Conservation (phyloP, 805 yeast genomes). For the Candida chilensis region DNA sequence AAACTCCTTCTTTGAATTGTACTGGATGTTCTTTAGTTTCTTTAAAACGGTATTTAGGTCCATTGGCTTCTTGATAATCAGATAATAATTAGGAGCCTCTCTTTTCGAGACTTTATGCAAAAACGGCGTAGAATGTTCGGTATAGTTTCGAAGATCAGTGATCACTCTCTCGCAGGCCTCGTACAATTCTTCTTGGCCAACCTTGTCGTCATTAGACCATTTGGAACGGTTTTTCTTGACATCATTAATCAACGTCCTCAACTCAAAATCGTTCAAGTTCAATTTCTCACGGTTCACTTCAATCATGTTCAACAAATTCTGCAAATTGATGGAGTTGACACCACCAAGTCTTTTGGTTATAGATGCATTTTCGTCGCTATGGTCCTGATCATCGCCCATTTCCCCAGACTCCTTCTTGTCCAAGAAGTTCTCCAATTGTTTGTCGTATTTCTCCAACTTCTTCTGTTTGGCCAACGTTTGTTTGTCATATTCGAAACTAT, state of each 20-base stretch:
- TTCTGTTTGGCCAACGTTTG: constrained; percentile 71
- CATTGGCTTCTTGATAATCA: constrained; percentile 89
- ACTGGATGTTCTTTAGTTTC: constrained; percentile 75
- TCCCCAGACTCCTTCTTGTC: constrained; percentile 6
- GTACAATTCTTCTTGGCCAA: constrained; percentile 96
- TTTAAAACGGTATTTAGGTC: constrained; percentile 91
- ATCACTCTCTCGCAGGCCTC: constrained; percentile 97
- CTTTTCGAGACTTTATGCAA: constrained; percentile 93
- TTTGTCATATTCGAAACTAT: constrained; percentile 65
- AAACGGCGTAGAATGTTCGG: constrained; percentile 96
- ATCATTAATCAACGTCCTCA: constrained; percentile 79
- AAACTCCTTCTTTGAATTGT: constrained; percentile 77
- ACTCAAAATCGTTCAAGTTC: constrained; percentile 69
- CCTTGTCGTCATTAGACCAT: constrained; percentile 93
- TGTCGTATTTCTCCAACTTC: constrained; percentile 73
- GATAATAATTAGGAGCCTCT: constrained; percentile 95
- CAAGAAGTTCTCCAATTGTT: constrained; percentile 41
- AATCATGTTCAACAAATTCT: constrained; percentile 71
- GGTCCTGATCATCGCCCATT: constrained; percentile 5
- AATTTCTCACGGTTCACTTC: constrained; percentile 74
- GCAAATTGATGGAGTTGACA: constrained; percentile 64
- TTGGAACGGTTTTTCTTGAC: constrained; percentile 92
- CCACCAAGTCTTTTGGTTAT: constrained; percentile 45
- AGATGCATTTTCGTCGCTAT: constrained; percentile 5
- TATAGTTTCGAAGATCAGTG: constrained; percentile 77